Evolutionary conservation across 257 asterid species (phyloP), one percentile per base, ranked within the genome.

Genomic region (Primulina huaijiensis): DNA sequence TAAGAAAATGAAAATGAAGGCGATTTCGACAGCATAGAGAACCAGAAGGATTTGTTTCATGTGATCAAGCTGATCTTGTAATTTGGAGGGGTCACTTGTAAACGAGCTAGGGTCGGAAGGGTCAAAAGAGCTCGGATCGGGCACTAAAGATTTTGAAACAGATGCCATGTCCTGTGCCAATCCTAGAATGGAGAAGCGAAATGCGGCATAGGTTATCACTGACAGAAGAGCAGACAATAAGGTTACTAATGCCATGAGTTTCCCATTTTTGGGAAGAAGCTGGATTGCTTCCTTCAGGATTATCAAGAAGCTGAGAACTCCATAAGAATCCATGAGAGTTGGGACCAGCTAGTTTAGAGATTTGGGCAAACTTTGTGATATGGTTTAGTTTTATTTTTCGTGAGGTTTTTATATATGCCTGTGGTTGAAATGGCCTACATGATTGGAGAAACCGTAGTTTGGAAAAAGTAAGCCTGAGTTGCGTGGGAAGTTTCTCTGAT

Each of bases 191-290:
- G 74, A 58, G 77, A 69, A 64, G 14, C 7, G 12, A 52, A 77
- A 70, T 60, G 50, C 59, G 50, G 60, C 72, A 64, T 59, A 65
- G 3, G 65, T 8, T n/a, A 19, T 19, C 5, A 75, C 64, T 3
- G 70, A 67, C 23, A 76, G 57, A 59, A 80, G n/a, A 2, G 76
- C 10, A 5, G 82, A 61, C 60, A 67, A 56, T 21, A 68, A 3
- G 50, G 73, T 71, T 7, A 80, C 56, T 35, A 70, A 34, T 0
- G 71, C 75, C 73, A 80, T 60, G 72, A 82, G 75, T 63, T 82
- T 83, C 62, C 82, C 80, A 74, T 83, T 85, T 65, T 19, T 79
- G 35, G 82, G 68, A 30, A 83, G 34, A 53, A 82, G 76, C 62
- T 72, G 68, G 64, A 78, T 34, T 27, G 83, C 79, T 74, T 81